A percentile compares a stretch with the other conserved stretches of the same genome.
Conservation (phyloP, 2,329 filamentous ascomycete species). For the Xenoacremonium recifei region DNA sequence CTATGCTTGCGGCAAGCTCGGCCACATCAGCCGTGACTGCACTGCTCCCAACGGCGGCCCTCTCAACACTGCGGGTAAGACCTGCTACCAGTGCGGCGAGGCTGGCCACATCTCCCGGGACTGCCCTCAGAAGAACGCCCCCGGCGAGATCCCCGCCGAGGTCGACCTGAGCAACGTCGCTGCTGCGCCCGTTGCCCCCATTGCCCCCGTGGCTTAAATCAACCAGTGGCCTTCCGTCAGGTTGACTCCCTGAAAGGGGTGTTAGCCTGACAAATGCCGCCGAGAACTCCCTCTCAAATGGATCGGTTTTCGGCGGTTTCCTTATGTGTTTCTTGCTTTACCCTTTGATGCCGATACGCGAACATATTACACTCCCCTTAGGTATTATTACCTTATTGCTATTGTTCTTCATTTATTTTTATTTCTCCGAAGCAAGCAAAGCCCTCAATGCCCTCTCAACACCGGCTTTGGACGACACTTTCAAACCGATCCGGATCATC, state of each 20-base stretch:
- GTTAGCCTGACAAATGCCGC: constrained; percentile 11
- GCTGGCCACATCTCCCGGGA: constrained; percentile 95
- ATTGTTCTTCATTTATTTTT: constrained; percentile 29
- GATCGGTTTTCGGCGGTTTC: constrained; percentile 9
- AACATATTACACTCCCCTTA: constrained; percentile 24
- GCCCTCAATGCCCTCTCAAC: constrained; percentile 24
- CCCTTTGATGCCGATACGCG: constrained; percentile 29
- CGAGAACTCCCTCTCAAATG: constrained; percentile 6
- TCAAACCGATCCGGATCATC: constrained; percentile 28
- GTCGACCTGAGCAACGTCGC: constrained; percentile 43
- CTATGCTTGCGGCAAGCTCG: constrained; percentile 94
- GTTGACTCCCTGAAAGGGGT: constrained; percentile 2
- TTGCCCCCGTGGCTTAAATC: constrained; percentile 39
- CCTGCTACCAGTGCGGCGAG: constrained; percentile 96
- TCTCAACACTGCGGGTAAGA: constrained; percentile 94
- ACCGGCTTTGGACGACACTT: constrained; percentile 29
- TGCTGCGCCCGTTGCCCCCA: constrained; percentile 45
- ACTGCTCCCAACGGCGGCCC: constrained; percentile 95
- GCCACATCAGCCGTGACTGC: constrained; percentile 91
- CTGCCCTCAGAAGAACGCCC: constrained; percentile 71
- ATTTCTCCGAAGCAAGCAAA: constrained; percentile 29
- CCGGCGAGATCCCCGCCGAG: constrained; percentile 49
- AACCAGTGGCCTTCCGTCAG: constrained; percentile 12
- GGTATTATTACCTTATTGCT: constrained; percentile 28
- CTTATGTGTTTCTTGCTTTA: constrained; percentile 21